Percentiles rank a stretch among this genome's conserved stretches.
Conservation (phyloP, 805 yeast species). For the Saccharomycopsis fermentans region DNA sequence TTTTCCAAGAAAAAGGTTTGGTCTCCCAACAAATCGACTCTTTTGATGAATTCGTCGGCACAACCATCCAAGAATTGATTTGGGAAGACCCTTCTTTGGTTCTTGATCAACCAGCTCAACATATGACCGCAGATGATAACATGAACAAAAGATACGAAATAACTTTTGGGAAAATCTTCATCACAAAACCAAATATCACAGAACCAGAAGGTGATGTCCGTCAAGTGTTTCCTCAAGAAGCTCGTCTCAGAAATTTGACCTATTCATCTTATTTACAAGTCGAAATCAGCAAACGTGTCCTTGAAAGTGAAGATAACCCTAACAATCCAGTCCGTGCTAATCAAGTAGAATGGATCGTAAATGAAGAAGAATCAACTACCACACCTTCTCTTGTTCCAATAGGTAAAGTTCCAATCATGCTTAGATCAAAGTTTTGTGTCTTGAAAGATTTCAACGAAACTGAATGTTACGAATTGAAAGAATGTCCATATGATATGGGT, state of each 20-base stretch:
- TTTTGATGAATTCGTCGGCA: constrained; percentile 93
- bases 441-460: constrained; percentile 82
- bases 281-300: constrained; percentile 85
- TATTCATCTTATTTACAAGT: constrained; percentile 94
- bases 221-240: constrained; percentile 96
- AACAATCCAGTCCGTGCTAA: constrained; percentile 35
- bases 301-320: constrained; percentile 65
- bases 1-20: constrained; percentile 91
- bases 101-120: constrained; percentile 97
- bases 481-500: constrained; percentile 99
- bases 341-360: constrained; percentile 48
- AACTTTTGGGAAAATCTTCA: constrained; percentile 93
- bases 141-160: constrained; percentile 89
- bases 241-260: constrained; percentile 89
- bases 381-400: constrained; percentile 54
- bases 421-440: constrained; percentile 92
- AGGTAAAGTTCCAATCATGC: constrained; percentile 97
- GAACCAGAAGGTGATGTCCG: constrained; percentile 99
- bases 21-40: constrained; percentile 98
- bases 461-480: constrained; percentile 90
- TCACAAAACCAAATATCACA: constrained; percentile 95
- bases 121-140: constrained; percentile 81
- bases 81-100: constrained; percentile 92
- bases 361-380: constrained; percentile 41
- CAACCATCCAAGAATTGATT: constrained; percentile 93